Evolutionary conservation across 345 rosid genomes (phyloP).

Genomic region (Syzygium aqueum): DNA sequence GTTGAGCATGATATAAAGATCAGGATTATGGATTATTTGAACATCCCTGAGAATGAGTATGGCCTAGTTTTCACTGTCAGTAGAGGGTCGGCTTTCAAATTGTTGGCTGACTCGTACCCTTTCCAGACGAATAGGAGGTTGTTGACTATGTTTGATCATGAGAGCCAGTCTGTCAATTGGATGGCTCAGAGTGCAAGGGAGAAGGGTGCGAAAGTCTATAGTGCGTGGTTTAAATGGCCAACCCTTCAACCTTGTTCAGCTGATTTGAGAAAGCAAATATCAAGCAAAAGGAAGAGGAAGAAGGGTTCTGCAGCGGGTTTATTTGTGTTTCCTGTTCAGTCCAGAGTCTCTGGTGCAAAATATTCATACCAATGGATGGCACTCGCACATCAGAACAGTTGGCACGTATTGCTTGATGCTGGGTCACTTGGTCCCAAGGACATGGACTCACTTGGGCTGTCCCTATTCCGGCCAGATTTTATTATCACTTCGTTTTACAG

Average conservation of each 20-base stretch:
- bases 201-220: constrained; percentile 83
- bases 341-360: constrained; percentile 93
- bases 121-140: constrained; percentile 91
- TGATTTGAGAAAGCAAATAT: constrained; percentile 85
- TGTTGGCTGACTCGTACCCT: constrained; percentile 93
- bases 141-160: constrained; percentile 96
- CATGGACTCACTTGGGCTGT: constrained; percentile 97
- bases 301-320: constrained; percentile 82
- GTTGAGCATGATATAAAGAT: constrained; percentile 84
- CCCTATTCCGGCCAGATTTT: constrained; percentile 94
- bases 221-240: constrained; percentile 99
- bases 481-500: constrained; percentile 93
- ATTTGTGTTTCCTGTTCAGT: constrained; percentile 97
- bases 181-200: constrained; percentile 95
- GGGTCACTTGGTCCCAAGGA: constrained; percentile 99
- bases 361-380: constrained; percentile 99
- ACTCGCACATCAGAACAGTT: constrained; percentile 91
- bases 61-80: constrained; percentile 99
- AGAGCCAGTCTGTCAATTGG: constrained; percentile 96
- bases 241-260: constrained; percentile 93
- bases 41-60: constrained; percentile 92
- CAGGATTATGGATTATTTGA: constrained; percentile 93
- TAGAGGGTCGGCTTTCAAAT: constrained; percentile 95
- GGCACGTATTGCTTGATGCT: constrained; percentile 99
- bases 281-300: constrained; percentile 77